A percentile compares a stretch with the other conserved stretches of the same genome.
These are phyloP conservation scores for Rickenella mellea DNA, from an alignment of 768 basidiomycete genomes.

Conservation along the genomic window DNA sequence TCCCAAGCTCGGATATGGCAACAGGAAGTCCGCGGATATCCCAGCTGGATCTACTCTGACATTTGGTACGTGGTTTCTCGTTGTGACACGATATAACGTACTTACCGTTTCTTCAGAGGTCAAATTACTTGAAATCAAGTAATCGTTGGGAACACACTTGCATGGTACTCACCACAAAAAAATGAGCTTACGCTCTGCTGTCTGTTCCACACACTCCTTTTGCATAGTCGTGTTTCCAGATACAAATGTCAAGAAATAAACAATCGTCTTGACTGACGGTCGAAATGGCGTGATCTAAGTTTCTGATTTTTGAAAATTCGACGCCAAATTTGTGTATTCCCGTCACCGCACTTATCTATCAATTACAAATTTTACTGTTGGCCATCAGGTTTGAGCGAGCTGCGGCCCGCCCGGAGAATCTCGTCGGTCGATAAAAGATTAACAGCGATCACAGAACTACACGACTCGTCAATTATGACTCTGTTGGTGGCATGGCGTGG, in stretches of 20 bases:
- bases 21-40: constrained; percentile 46
- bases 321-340: too few relatives aligned
- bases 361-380: constrained; percentile 28
- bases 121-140: constrained; percentile 63
- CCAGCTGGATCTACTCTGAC: constrained; percentile 73
- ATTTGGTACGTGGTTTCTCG: constrained; percentile 50
- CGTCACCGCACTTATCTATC: neutral
- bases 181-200: too few relatives aligned
- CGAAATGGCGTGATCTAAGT: too few relatives aligned
- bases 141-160: too few relatives aligned
- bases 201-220: too few relatives aligned
- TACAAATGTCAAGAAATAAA: too few relatives aligned
- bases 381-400: constrained; percentile 78
- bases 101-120: constrained; percentile 39
- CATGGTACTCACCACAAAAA: too few relatives aligned
- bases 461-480: constrained; percentile 15
- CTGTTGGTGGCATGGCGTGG: constrained; percentile 10
- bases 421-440: constrained; percentile 95
- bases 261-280: too few relatives aligned
- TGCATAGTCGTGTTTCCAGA: too few relatives aligned
- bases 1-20: constrained; percentile 63
- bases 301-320: too few relatives aligned
- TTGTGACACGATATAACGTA: neutral
- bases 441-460: constrained; percentile 85
- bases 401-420: constrained; percentile 83